Conservation (phyloP, 2,329 filamentous ascomycete genomes). For the Sclerotinia borealis region DNA sequence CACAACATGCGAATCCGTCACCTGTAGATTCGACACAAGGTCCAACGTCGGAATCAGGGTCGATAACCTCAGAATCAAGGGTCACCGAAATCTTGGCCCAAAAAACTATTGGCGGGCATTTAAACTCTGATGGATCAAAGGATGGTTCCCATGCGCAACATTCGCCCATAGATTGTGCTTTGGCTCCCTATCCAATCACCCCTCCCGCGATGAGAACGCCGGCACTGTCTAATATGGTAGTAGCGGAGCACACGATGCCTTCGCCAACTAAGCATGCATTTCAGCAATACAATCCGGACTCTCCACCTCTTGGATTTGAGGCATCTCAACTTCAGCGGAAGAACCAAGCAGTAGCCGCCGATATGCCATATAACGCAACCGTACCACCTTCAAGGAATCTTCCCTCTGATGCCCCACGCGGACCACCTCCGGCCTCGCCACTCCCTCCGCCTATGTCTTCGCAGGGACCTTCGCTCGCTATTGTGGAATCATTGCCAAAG, state of each 20-base stretch:
- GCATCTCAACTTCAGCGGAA: slow-evolving; percentile 40
- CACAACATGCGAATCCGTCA: slow-evolving; percentile 32
- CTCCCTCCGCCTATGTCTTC: slow-evolving; percentile 25
- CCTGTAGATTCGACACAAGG: slow-evolving; percentile 30
- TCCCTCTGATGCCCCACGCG: slow-evolving; percentile 37
- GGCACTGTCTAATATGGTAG: slow-evolving; percentile 37
- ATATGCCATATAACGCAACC: slow-evolving; percentile 45
- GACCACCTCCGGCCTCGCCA: slow-evolving; percentile 27
- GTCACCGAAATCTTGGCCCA: slow-evolving; percentile 14
- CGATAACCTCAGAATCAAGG: slow-evolving; percentile 20
- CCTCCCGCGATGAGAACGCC: slow-evolving; percentile 47
- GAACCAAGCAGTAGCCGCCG: slow-evolving; percentile 38
- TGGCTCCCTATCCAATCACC: slow-evolving; percentile 60
- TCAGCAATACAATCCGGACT: slow-evolving; percentile 44
- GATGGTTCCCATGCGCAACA: slow-evolving; percentile 29
- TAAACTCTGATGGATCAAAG: slow-evolving; percentile 26
- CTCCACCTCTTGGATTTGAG: slow-evolving; percentile 29
- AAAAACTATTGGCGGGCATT: slow-evolving; percentile 19
- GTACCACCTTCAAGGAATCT: slow-evolving; percentile 52
- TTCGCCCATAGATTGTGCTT: slow-evolving; percentile 52
- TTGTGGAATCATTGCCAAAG: slow-evolving; percentile 37
- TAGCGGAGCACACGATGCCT: slow-evolving; percentile 54
- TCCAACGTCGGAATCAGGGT: slow-evolving; percentile 25
- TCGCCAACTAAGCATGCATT: slow-evolving; percentile 54
- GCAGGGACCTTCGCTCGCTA: slow-evolving; percentile 30